Conservation (phyloP, 352 stramenopile species). For the Pythium dissimile region DNA sequence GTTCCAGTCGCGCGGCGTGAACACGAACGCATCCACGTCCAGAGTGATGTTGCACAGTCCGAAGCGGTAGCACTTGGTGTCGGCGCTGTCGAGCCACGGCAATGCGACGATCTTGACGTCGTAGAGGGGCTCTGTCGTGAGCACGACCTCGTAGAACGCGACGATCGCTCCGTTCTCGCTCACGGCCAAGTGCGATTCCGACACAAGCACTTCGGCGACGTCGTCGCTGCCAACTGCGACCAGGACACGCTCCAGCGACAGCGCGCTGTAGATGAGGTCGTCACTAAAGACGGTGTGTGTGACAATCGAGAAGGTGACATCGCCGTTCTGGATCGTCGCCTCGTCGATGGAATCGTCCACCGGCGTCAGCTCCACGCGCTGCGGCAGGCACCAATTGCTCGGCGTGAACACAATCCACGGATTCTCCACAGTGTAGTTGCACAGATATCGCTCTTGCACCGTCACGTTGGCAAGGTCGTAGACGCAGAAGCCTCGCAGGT, state of each 20-base stretch:
- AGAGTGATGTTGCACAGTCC: slow-evolving; percentile 71
- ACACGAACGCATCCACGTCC: slow-evolving; percentile 40
- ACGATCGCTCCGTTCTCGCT: slow-evolving; percentile 46
- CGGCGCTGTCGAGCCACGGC: slow-evolving; percentile 54
- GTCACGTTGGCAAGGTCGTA: slow-evolving; percentile 64
- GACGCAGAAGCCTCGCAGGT: slow-evolving; percentile 50
- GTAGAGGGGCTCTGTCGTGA: slow-evolving; percentile 61
- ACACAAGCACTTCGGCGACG: slow-evolving; percentile 55
- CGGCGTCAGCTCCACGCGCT: slow-evolving; percentile 40
- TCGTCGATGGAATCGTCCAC: slow-evolving; percentile 71
- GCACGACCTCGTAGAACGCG: slow-evolving; percentile 43
- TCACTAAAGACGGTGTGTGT: slow-evolving; percentile 60
- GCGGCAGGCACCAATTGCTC: slow-evolving; percentile 62
- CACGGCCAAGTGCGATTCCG: slow-evolving; percentile 42
- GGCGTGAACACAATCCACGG: slow-evolving; percentile 75
- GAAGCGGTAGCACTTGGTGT: slow-evolving; percentile 73
- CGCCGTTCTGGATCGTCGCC: slow-evolving; percentile 29
- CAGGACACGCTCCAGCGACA: slow-evolving; percentile 32
- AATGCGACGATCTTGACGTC: slow-evolving; percentile 59
- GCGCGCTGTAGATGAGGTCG: slow-evolving; percentile 54
- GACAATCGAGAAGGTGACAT: slow-evolving; percentile 59
- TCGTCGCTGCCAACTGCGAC: slow-evolving; percentile 64
- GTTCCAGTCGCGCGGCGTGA: slow-evolving; percentile 65
- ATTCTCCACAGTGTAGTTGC: slow-evolving; percentile 69
- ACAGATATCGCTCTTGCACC: slow-evolving; percentile 67